Conservation (phyloP, 305 asterid genomes). For the Caryopteris hybrid region DNA sequence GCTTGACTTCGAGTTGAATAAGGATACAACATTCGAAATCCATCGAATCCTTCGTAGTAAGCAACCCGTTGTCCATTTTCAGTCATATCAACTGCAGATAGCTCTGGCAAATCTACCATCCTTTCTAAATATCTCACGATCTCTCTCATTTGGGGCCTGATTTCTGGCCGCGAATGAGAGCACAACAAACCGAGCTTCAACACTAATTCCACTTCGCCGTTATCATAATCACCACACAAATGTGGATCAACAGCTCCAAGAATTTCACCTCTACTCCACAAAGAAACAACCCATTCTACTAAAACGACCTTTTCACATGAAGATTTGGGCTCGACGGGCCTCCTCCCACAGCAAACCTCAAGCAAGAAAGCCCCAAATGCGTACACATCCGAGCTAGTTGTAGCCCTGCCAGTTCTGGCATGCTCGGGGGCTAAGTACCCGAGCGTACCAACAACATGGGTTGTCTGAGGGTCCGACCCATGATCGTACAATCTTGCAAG, state of each 20-base stretch:
- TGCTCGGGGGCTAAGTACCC: constrained; percentile 76
- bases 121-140: constrained; percentile 37
- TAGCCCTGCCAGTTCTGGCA: constrained; percentile 53
- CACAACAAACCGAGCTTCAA: constrained; percentile 48
- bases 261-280: constrained; percentile 40
- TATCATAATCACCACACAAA: constrained; percentile 22
- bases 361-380: constrained; percentile 74
- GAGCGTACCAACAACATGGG: constrained; percentile 58
- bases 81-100: constrained; percentile 25
- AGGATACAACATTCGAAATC: constrained; percentile 24
- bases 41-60: constrained; percentile 40
- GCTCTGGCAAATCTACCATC: constrained; percentile 34
- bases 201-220: constrained; percentile 40
- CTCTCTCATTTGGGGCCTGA: constrained; percentile 48
- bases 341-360: constrained; percentile 55
- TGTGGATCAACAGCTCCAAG: constrained; percentile 35
- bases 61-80: constrained; percentile 17
- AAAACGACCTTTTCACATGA: constrained; percentile 22
- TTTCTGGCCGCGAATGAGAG: constrained; percentile 35
- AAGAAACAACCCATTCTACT: constrained; percentile 39
- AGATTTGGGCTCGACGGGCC: constrained; percentile 37
- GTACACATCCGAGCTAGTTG: constrained; percentile 54
- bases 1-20: constrained; percentile 28
- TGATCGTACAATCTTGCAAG: constrained; percentile 61
- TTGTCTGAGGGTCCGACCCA: constrained; percentile 56